Evolutionary conservation across 2,329 filamentous ascomycete genomes (phyloP), one percentile per base, ranked within the genome.

Genomic region (Phialophora verrucosa): DNA sequence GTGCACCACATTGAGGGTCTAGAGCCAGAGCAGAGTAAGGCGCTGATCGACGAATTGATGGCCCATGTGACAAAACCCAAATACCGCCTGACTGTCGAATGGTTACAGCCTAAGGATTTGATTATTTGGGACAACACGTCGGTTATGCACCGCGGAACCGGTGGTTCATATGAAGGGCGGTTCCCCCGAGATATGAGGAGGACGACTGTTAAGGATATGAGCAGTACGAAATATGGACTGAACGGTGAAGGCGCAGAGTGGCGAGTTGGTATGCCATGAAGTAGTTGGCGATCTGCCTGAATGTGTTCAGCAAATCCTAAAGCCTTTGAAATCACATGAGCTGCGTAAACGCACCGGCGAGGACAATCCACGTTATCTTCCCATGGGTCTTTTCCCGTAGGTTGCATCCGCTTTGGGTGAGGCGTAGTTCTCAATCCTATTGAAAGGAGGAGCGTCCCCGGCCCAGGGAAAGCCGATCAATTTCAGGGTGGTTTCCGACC

Each of bases 81-180:
- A 71, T 83, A 83, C 69, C 73, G 78, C 0, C 65, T 82, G 10
- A 77, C 75, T 2, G 77, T 86, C 4, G 72, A 76, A 35, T 87
- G 84, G 85, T 68, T 80, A 25, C 70, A 79, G 4, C 70, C 75
- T 0, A 80, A 82, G 0, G 85, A 87, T 71, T 50, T 87, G 66
- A 73, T 87, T 20, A 78, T 85, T n/a, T 88, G 86, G 85, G 85
- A 88, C 70, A 88, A 88, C 71, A 83, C 83, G 0, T 81, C 78
- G 56, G 82, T 83, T 17, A 78, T 87, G 78, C 85, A 88, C 74
- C 75, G 84, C 2, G 83, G 83, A 0, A 79, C 78, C 1, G 77
- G 77, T 0, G 84, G 84, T 0, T 71, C 72, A 0, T 85, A 83
- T 65, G 79, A 80, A 64, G 81, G 82, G 0, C 81, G 78, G 70